Conservation (phyloP, 768 basidiomycete species). For the Pleurotus salmoneostramineus region DNA sequence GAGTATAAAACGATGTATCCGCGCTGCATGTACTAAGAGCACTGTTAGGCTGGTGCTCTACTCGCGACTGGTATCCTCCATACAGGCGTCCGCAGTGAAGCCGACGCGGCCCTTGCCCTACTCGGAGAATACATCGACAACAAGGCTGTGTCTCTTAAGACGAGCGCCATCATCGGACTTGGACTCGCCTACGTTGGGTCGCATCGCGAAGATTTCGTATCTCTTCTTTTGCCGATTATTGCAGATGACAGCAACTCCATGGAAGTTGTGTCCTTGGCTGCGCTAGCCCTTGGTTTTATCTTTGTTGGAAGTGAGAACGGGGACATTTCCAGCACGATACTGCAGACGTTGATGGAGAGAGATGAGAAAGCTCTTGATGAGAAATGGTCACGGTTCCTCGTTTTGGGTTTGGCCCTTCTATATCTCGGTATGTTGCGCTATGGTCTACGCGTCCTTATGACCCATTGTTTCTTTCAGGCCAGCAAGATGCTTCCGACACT, state of each 20-base stretch:
- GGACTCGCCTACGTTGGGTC: conserved; percentile 95
- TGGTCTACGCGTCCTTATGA: neutral
- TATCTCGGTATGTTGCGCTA: conserved; percentile 67
- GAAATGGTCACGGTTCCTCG: conserved; percentile 94
- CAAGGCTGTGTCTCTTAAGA: conserved; percentile 78
- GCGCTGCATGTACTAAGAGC: neutral
- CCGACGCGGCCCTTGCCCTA: conserved; percentile 88
- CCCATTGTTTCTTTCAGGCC: conserved; percentile 42
- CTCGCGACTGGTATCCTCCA: conserved; percentile 94
- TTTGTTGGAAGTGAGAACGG: conserved; percentile 95
- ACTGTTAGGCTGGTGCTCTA: conserved; percentile 76
- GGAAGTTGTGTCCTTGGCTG: conserved; percentile 84
- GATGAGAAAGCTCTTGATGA: conserved; percentile 75
- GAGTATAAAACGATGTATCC: neutral
- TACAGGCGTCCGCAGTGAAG: conserved; percentile 84
- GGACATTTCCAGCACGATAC: conserved; percentile 83
- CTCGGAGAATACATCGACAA: conserved; percentile 89
- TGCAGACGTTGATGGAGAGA: conserved; percentile 89
- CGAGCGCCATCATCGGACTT: conserved; percentile 87
- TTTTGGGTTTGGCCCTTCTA: conserved; percentile 82
- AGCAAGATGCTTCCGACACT: conserved; percentile 90
- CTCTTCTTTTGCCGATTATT: conserved; percentile 75
- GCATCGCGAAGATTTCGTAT: conserved; percentile 79
- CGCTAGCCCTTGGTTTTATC: conserved; percentile 89
- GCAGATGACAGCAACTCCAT: conserved; percentile 80